Evolutionary conservation across 306 rosid species (phyloP), one percentile per base, ranked within the genome.

Genomic region (Prinsepia uniflora): DNA sequence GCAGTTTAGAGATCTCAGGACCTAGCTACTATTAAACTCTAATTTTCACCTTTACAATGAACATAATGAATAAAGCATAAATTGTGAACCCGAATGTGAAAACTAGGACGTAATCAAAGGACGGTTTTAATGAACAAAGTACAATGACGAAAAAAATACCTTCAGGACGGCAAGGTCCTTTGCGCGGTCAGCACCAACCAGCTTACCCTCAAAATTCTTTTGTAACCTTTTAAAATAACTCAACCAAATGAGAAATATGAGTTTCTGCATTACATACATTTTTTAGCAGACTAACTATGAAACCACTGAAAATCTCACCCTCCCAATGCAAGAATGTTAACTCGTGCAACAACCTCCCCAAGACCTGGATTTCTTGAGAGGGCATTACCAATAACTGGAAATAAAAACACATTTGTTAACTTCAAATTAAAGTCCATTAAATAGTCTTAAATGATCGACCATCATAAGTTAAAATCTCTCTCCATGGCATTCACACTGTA

Each of bases 141-240:
- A 54, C 44, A 19, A 52, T 75, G 30, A 57, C 10, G n/a, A 43
- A 20, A 62, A 66, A 44, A 68, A 68, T 80, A 77, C 96, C 97
- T 89, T 91, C 79, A 94, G 75, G 81, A 94, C 88, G 18, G 97
- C 97, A 68, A 94, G 97, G 85, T 94, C 99, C 92, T 94, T 94
- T 41, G 96, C 82, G 41, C 97, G 99, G 71, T 94, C 99, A 53
- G 95, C 97, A 72, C 99, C 99, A 45, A 94, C 40, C 73, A 94
- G 85, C 64, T 41, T 86, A n/a, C 97, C 99, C 84, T 89, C 99
- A 83, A 94, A 94, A 79, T 86, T 94, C 86, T 89, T 87, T 55
- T 83, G 92, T 47, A 91, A 81, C 83, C 99, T 91, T 81, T 58
- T 79, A 12, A 57, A 72, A 22, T 46, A 47, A 46, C 18, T 30